A percentile compares a stretch with the other conserved stretches of the same genome.
Evolutionary conservation across 2,329 filamentous ascomycete genomes (phyloP).

Genomic region (Verticillium zaregamsianum): DNA sequence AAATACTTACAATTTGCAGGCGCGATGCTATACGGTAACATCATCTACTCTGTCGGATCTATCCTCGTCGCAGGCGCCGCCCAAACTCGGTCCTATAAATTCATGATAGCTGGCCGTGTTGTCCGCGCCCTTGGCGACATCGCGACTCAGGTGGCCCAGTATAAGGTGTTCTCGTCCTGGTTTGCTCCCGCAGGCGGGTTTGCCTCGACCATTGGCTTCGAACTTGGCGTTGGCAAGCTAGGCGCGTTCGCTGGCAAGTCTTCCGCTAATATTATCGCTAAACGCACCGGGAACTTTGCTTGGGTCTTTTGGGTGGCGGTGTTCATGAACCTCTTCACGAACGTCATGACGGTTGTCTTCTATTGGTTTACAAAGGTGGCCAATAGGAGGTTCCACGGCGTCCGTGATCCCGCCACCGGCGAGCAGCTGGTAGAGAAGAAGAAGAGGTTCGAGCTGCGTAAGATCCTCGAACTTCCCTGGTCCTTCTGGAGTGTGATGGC

Average conservation of each 20-base stretch:
- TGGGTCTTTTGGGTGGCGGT: slow-evolving; percentile 61
- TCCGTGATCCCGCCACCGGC: slow-evolving; percentile 50
- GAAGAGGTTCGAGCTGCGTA: slow-evolving; percentile 50
- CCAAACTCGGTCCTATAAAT: slow-evolving; percentile 50
- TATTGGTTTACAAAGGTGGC: slow-evolving; percentile 52
- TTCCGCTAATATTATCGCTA: slow-evolving; percentile 55
- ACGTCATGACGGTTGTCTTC: slow-evolving; percentile 47
- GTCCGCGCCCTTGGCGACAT: slow-evolving; percentile 56
- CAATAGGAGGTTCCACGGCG: slow-evolving; percentile 40
- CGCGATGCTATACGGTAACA: slow-evolving; percentile 57
- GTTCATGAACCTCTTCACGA: slow-evolving; percentile 62
- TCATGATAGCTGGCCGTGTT: slow-evolving; percentile 56
- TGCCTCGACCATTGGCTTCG: slow-evolving; percentile 56
- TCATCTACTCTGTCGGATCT: slow-evolving; percentile 52
- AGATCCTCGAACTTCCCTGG: slow-evolving; percentile 55
- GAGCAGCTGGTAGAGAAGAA: slow-evolving; percentile 56
- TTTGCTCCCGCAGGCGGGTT: slow-evolving; percentile 59
- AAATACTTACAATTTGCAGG: slow-evolving; percentile 18
- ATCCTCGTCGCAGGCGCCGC: slow-evolving; percentile 56
- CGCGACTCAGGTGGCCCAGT: slow-evolving; percentile 59
- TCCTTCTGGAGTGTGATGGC: slow-evolving; percentile 51
- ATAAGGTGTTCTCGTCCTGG: slow-evolving; percentile 63
- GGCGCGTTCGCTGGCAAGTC: slow-evolving; percentile 57
- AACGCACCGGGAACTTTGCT: slow-evolving; percentile 52
- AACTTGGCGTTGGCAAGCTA: slow-evolving; percentile 57